phyloP scores from a whole-genome alignment of 345 rosid genomes.

The Aurinia saxatilis region DNA sequence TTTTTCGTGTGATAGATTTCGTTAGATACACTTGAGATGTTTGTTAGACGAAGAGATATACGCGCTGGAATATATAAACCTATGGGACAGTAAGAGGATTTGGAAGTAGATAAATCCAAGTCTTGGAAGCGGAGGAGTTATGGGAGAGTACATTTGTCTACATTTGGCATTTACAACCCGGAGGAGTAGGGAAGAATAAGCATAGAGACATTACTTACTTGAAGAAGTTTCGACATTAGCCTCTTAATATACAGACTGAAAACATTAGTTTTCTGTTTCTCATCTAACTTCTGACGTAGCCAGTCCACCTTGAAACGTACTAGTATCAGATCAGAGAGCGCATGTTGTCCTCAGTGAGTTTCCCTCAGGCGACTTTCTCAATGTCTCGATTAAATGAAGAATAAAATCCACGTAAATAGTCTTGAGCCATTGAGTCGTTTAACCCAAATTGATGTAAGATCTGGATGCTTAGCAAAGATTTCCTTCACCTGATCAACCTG shows the following conservation, averaged over 20 bases:
- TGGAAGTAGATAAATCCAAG: no score
- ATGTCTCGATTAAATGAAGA: background rate
- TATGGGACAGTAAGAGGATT: no score
- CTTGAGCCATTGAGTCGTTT: background rate
- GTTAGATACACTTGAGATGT: no score
- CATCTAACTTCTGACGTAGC: background rate
- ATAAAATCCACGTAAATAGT: background rate
- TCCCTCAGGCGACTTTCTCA: background rate
- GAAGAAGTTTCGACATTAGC: background rate
- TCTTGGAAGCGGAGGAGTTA: no score
- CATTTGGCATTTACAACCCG: no score
- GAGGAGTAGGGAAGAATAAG: no score
- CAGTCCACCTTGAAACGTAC: constrained; percentile 2
- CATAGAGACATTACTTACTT: no score
- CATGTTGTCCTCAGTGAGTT: background rate
- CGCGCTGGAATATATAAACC: no score
- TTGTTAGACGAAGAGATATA: no score
- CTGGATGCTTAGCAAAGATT: constrained; percentile 1
- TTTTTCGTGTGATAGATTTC: no score
- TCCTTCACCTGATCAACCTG: background rate
- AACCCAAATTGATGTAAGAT: background rate
- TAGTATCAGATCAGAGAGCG: background rate
- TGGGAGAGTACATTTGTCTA: no score
- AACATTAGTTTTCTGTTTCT: background rate
- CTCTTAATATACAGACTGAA: background rate